Evolutionary conservation across 345 rosid species (phyloP), one percentile per base, ranked within the genome.

Genomic region (Moricandia moricandioides): DNA sequence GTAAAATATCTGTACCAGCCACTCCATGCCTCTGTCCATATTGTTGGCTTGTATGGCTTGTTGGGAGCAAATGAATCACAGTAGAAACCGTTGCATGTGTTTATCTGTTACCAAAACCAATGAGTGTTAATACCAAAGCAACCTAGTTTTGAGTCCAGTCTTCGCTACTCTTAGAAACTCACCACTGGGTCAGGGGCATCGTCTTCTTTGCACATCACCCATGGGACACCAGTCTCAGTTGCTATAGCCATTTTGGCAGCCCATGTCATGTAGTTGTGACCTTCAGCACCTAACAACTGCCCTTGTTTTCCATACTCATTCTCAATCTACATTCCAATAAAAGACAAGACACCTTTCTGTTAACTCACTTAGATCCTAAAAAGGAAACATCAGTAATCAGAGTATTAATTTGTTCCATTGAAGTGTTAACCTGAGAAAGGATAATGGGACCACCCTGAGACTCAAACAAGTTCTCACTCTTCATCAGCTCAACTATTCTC

Each of bases 1-100:
- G 37, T n/a, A n/a, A n/a, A 72, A 62, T 49, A 51, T 66, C 21
- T 49, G 24, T 84, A 95, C 99, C 99, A 96, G 81, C 99, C 99
- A 72, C 91, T 96, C 99, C 99, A 96, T 73, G 98, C 96, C 80
- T 96, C 99, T 18, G 99, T 96, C 99, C 99, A 96, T 12, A 96
- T 84, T 9, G 88, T 83, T 40, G 99, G 99, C 81, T 96, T 96
- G 83, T 92, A 92, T 39, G 96, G 96, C 71, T 89, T 89, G 83
- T 96, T 96, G 3, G 99, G 98, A 52, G 90, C n/a, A 81, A 96
- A 96, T 10, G 87, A 68, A 78, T 96, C 97, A 68, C 99, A 96
- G 86, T 96, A 96, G 83, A 96, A 96, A 51, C 99, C 98, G 67
- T 96, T 96, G 91, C 99, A 96, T 17, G 99, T 85, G 84, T 96